Base-by-base conservation (phyloP, 2,329 filamentous ascomycete species). In the Pseudogymnoascus sp. region DNA sequence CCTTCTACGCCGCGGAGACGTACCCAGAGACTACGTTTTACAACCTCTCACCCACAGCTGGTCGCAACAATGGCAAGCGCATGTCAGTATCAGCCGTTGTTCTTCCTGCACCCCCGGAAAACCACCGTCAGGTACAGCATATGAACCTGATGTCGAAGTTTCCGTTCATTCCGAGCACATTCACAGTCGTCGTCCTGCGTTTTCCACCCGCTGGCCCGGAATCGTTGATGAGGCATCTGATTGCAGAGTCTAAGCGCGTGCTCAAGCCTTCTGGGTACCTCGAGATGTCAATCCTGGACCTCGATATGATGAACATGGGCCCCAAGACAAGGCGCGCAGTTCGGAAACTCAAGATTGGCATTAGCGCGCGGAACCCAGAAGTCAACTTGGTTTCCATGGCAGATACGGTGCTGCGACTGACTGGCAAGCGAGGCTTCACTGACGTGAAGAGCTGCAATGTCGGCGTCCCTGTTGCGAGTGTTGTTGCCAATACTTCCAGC, bases 291-390 rank as follows among this genome's bases (percentile, higher is more conserved):
- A 86, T 92, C 38, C 81, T 95, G 1, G 90, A 95, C 66, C 81
- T 91, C 10, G 90, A 95, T 70, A 81, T 95, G 65, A 86, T 91
- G 75, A 91, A 91, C 71, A 92, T 93, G 88, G 90, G 90, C 0
- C 87, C 83, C 62, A 83, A 83, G 12, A 86, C 87, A 1, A 83
- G 90, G 5, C 84, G 86, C 14, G 83, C 87, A 0, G 82, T 93
- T 2, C 84, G 89, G 3, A 82, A 81, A 0, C 77, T 93, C 63
- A 93, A 93, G 75, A 87, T 91, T 70, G 80, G 82, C 35, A 85
- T 91, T 68, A 86, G 87, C 64, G 77, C 81, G 16, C 79, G 79
- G 6, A 81, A 89, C 10, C 79, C 84, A 0, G 81, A 84, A 22
- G 80, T 84, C 10, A 86, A 81, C 62, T 78, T 93, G 7, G 80